Evolutionary conservation across 108 stramenopile species (phyloP), one percentile per base, ranked within the genome.

Genomic region (Mediolabrus comicus): DNA sequence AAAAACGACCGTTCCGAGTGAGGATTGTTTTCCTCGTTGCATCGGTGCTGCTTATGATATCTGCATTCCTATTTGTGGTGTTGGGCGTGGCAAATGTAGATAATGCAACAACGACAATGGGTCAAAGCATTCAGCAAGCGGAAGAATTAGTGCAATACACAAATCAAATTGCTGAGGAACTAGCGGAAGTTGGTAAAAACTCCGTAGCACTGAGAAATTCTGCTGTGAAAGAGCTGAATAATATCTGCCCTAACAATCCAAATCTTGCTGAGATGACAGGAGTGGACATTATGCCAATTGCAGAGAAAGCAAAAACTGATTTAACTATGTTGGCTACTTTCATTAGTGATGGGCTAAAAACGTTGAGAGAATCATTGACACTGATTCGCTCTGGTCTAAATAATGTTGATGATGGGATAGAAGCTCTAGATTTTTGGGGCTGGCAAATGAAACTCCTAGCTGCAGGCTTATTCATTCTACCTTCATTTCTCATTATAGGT

Each of bases 221-320:
- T 3, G 72, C 72, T 10, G 65, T 78, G 2, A 51, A 31, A 14
- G 66, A 67, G 29, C 46, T 78, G 12, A 52, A 67, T 11, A 67
- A 73, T 34, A 27, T 78, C 63, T 78, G 77, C 49, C 77, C 77
- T 1, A n/a, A n/a, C 34, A 78, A 78, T 31, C 77, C 77, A 0
- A 28, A 72, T 31, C 39, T 78, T 8, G 65, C 32, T 19, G 65
- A 55, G 0, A 38, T 46, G 31, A 52, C 65, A 0, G 77, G 77
- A 0, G 17, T 73, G 3, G 65, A 78, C 56, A 35, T 72, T 26
- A 55, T 73, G 51, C 49, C 39, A 27, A 73, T 78, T 53, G 77
- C 77, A 6, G 58, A 60, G 0, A 3, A 65, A 58, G 77, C 72
- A 0, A 60, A 62, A 29, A 16, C 25, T 8, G 71, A 72, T 59